phyloP scores from a whole-genome alignment of 169 alveolate species.

The Plasmodium ovale region DNA sequence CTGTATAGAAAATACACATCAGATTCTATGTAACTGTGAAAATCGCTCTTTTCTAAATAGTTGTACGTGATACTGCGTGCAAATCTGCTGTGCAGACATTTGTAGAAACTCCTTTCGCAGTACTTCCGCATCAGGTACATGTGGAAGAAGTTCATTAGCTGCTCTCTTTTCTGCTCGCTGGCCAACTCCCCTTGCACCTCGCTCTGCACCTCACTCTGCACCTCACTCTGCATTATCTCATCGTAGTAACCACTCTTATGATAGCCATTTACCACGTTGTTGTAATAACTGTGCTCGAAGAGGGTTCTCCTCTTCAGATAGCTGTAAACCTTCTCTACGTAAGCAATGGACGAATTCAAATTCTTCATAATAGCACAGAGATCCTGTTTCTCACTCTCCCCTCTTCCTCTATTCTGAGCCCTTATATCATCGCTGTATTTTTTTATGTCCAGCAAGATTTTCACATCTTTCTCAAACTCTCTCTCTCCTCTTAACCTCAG shows the following conservation, averaged over 20 bases:
- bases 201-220: neutral
- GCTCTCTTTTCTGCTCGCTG: neutral
- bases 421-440: neutral
- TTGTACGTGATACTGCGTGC: slow-evolving; percentile 5
- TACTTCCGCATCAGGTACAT: slow-evolving; percentile 49
- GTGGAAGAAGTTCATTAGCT: slow-evolving; percentile 17
- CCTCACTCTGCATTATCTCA: neutral
- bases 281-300: slow-evolving; percentile 43
- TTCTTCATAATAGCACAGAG: neutral
- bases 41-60: neutral
- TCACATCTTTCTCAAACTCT: slow-evolving; percentile 70
- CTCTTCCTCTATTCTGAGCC: neutral
- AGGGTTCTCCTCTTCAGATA: slow-evolving; percentile 1
- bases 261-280: slow-evolving; percentile 24
- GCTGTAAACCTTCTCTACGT: slow-evolving; percentile 5
- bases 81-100: slow-evolving; percentile 31
- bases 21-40: neutral
- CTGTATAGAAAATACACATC: slow-evolving; percentile 5
- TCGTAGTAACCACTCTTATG: slow-evolving; percentile 14
- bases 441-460: slow-evolving; percentile 37
- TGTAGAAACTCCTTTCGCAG: slow-evolving; percentile 22
- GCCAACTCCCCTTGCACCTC: neutral
- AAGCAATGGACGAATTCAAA: neutral
- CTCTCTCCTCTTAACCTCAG: slow-evolving; percentile 9
- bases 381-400: neutral